These are phyloP conservation scores for Plicaturopsis crispa DNA, from an alignment of 768 basidiomycete species.

Conservation along the genomic window DNA sequence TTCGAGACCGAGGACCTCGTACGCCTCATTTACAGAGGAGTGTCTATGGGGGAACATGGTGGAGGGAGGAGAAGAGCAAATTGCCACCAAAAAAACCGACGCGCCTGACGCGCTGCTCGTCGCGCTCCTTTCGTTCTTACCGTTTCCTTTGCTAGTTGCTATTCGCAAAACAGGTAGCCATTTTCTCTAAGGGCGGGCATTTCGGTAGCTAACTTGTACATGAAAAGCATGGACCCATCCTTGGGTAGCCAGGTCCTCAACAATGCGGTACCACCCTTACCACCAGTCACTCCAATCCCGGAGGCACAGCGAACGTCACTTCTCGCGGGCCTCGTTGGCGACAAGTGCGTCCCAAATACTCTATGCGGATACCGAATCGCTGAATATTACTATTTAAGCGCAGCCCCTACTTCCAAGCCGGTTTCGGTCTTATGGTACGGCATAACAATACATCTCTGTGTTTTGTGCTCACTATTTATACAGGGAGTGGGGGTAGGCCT, in stretches of 20 bases:
- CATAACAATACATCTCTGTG: constrained; percentile 5
- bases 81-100: constrained; percentile 7
- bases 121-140: constrained; percentile 14
- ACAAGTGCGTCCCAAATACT: constrained; percentile 49
- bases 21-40: constrained; percentile 28
- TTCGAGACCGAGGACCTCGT: constrained; percentile 41
- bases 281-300: no score
- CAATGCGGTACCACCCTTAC: no score
- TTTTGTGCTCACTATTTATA: constrained; percentile 3
- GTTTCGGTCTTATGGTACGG: constrained; percentile 92
- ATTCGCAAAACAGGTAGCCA: no score
- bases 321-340: constrained; percentile 36
- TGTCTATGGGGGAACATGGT: constrained; percentile 26
- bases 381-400: constrained; percentile 25
- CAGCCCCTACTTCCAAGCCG: constrained; percentile 97
- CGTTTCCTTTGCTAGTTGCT: no score
- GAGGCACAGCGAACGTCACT: no score
- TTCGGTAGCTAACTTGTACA: no score
- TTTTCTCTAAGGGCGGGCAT: no score
- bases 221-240: no score
- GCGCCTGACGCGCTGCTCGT: constrained; percentile 14
- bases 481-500: constrained; percentile 90
- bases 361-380: not conserved
- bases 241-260: no score
- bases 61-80: constrained; percentile 7